Percentiles rank a stretch among this genome's conserved stretches.
phyloP scores from a whole-genome alignment of 225 moss, liverwort and hornwort genomes.

The Anthoceros angustus region DNA sequence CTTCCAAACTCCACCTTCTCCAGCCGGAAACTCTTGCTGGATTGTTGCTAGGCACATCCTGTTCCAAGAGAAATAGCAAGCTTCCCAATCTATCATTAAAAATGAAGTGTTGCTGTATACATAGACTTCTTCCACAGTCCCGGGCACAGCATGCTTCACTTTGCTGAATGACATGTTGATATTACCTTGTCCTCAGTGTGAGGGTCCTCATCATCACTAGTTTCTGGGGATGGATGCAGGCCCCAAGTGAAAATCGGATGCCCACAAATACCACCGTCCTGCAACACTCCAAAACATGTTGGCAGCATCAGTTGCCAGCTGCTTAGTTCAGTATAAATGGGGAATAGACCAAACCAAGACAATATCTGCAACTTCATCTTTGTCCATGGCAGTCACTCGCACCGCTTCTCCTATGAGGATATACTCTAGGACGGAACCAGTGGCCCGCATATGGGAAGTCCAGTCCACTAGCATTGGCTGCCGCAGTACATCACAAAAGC shows the following conservation, averaged over 20 bases:
- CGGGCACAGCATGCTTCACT: neutral
- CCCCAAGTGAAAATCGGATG: conserved; percentile 81
- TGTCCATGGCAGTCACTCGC: conserved; percentile 7
- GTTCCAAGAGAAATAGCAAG: neutral
- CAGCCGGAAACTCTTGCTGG: conserved; percentile 29
- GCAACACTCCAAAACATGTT: conserved; percentile 6
- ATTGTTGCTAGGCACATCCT: conserved; percentile 3
- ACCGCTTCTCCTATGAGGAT: conserved; percentile 81
- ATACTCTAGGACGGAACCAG: conserved; percentile 55
- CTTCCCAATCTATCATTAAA: neutral
- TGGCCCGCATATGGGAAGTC: conserved; percentile 60
- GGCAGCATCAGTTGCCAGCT: neutral
- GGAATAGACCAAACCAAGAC: neutral
- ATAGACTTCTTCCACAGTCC: neutral
- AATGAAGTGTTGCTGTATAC: neutral
- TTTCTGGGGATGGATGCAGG: conserved; percentile 26
- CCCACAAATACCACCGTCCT: conserved; percentile 78
- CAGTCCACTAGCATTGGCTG: conserved; percentile 78
- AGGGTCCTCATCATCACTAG: conserved; percentile 8
- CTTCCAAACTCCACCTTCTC: conserved; percentile 25
- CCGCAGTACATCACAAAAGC: conserved; percentile 8
- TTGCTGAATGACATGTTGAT: neutral
- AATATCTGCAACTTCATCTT: neutral
- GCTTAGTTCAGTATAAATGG: neutral
- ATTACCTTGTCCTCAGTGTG: neutral